These are phyloP conservation scores for Geotrichum aggregatum DNA, from an alignment of 1,139 yeast genomes.

Conservation along the genomic window DNA sequence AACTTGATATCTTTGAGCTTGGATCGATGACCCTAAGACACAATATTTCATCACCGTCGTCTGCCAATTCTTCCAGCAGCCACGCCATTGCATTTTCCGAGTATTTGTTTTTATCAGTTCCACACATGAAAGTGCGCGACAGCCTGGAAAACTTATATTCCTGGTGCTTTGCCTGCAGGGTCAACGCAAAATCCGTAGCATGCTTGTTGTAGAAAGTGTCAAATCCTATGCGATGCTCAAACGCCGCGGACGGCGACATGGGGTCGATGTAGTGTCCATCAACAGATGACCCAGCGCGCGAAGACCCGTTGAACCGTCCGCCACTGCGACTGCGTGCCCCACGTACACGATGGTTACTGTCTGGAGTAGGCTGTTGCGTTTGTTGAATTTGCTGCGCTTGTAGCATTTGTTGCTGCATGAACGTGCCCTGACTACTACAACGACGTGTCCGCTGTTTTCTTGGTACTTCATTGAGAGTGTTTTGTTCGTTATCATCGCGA, in stretches of 20 bases:
- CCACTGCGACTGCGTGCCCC: constrained; percentile 4
- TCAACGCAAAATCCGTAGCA: constrained; percentile 44
- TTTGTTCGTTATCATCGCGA: background rate
- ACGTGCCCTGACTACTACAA: background rate
- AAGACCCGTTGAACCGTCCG: background rate
- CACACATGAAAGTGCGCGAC: constrained; percentile 60
- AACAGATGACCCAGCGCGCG: constrained; percentile 5
- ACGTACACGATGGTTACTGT: constrained; percentile 1
- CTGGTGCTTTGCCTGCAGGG: constrained; percentile 54
- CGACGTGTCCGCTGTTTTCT: too few relatives aligned
- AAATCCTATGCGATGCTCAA: constrained; percentile 46
- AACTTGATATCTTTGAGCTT: constrained; percentile 25
- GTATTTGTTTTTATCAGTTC: constrained; percentile 55
- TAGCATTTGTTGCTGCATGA: too few relatives aligned
- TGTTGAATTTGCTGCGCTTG: too few relatives aligned
- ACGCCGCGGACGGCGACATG: constrained; percentile 22
- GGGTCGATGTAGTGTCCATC: constrained; percentile 16
- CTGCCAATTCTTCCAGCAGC: constrained; percentile 60
- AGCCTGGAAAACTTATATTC: constrained; percentile 53
- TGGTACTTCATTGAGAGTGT: background rate
- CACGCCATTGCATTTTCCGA: constrained; percentile 60
- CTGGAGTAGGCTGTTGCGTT: background rate
- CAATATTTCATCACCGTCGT: constrained; percentile 62
- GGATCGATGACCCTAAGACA: constrained; percentile 57
- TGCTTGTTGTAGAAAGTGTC: constrained; percentile 49